These are phyloP conservation scores for Pleurotus djamor DNA, from an alignment of 768 basidiomycete genomes.

Conservation along the genomic window DNA sequence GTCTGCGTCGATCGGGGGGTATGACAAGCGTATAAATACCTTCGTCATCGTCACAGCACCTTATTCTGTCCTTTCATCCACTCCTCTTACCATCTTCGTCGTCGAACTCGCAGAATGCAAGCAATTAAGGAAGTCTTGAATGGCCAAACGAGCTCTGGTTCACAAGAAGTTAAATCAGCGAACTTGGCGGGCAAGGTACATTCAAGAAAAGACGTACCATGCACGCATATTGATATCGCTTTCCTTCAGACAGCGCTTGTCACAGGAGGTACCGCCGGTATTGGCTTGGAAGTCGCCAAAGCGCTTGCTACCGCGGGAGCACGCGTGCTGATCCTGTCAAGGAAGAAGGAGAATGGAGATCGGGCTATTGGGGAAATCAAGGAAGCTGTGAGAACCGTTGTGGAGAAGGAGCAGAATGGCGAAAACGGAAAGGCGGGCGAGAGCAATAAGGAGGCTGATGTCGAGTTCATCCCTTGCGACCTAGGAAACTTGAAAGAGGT, in stretches of 20 bases:
- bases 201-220: no score
- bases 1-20: no score
- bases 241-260: neutral
- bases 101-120: neutral
- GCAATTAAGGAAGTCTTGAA: neutral
- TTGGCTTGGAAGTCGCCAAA: slow-evolving; percentile 36
- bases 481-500: slow-evolving; percentile 10
- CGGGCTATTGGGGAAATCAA: neutral
- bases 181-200: neutral
- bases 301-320: slow-evolving; percentile 38
- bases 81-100: neutral
- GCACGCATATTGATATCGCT: neutral
- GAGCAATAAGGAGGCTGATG: slow-evolving; percentile 26
- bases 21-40: no score
- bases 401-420: slow-evolving; percentile 4
- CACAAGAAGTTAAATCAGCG: neutral
- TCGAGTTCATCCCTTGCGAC: slow-evolving; percentile 21
- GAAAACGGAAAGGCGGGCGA: slow-evolving; percentile 21
- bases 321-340: slow-evolving; percentile 40
- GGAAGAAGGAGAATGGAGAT: slow-evolving; percentile 25
- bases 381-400: neutral
- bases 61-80: neutral
- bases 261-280: slow-evolving; percentile 18
- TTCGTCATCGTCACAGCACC: no score
- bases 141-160: neutral